A percentile compares a stretch with the other conserved stretches of the same genome.
Evolutionary conservation across 2,329 filamentous ascomycete species (phyloP).

Genomic region (Coniochaeta prunicola): DNA sequence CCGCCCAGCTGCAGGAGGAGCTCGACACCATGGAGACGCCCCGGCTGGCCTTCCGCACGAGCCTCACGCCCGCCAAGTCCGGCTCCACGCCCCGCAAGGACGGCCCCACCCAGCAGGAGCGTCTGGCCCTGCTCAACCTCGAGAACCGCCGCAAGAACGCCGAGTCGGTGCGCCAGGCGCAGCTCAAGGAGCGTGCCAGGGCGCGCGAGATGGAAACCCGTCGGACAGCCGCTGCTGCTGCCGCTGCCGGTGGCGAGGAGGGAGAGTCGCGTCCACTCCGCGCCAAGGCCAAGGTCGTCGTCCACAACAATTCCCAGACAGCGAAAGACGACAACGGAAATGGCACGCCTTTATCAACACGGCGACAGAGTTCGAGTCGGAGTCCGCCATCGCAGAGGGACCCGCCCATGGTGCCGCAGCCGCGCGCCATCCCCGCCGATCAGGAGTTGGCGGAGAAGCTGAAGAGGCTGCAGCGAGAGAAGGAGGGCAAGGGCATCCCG

Average conservation of each 20-base stretch:
- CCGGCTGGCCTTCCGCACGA: conserved; percentile 67
- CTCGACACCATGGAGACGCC: conserved; percentile 58
- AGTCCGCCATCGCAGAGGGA: background rate
- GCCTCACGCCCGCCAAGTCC: conserved; percentile 47
- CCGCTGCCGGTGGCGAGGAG: background rate
- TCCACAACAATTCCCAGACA: no score
- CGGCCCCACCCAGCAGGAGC: conserved; percentile 65
- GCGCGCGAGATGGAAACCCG: conserved; percentile 49
- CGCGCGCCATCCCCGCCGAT: background rate
- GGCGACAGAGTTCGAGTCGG: background rate
- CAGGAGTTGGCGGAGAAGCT: conserved; percentile 35
- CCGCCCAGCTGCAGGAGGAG: conserved; percentile 48
- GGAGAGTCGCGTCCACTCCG: conserved; percentile 35
- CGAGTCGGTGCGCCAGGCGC: conserved; percentile 86
- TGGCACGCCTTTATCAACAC: background rate
- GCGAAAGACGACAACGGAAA: background rate
- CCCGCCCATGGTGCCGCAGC: no score
- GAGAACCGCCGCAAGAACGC: conserved; percentile 78
- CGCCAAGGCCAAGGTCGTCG: background rate
- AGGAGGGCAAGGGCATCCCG: conserved; percentile 45
- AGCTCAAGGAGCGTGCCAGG: conserved; percentile 69
- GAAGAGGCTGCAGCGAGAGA: conserved; percentile 38
- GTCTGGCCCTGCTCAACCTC: conserved; percentile 74
- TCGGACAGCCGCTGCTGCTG: conserved; percentile 20
- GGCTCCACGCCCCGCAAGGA: conserved; percentile 33